Base-by-base conservation (phyloP, 345 rosid genomes). In the rapeseed (Brassica napus) region DNA sequence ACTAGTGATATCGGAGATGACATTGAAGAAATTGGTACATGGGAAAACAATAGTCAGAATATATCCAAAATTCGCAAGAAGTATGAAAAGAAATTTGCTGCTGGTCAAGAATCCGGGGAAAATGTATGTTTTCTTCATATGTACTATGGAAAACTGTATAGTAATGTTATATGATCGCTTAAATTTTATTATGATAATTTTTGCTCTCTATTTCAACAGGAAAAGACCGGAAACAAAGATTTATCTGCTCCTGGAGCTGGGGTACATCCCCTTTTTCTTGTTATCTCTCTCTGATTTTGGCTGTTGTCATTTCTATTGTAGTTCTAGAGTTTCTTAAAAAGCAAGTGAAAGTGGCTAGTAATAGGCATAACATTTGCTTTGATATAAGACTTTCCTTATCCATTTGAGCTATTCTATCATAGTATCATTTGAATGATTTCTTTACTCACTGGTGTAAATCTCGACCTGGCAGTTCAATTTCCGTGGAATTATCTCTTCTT, bases 401-500 rank as follows among this genome's bases (percentile, higher is more conserved):
- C 62, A 39, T 31, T 62, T 74, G 54, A 64, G 64, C 52, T 59
- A 16, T 72, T 35, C 67, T 42, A 61, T 78, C 49, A 42, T 42
- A 42, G 49, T 42, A 42, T 10, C 32, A 34, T 69, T 69, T 69
- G 28, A 49, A 70, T 31, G 73, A 59, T 71, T 74, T 23, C 1
- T 23, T 70, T 65, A 32, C 66, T 77, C 37, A 73, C 77, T 28
- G 64, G 69, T 58, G 57, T 57, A 57, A 57, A 57, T 23, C 83
- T 82, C 23, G 3, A 55, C 57, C 34, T 84, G 68, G 83, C 97
- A 95, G 99, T 95, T 95, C 82, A 95, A 95, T 86, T 95, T 95
- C 87, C 96, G 89, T 34, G 98, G 99, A 83, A 95, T 95, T 73
- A 86, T 95, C 75, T 95, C 99, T 49, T 91, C 98, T 58, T 95